phyloP scores from a whole-genome alignment of 257 asterid genomes.

The Nicotiana undulata region DNA sequence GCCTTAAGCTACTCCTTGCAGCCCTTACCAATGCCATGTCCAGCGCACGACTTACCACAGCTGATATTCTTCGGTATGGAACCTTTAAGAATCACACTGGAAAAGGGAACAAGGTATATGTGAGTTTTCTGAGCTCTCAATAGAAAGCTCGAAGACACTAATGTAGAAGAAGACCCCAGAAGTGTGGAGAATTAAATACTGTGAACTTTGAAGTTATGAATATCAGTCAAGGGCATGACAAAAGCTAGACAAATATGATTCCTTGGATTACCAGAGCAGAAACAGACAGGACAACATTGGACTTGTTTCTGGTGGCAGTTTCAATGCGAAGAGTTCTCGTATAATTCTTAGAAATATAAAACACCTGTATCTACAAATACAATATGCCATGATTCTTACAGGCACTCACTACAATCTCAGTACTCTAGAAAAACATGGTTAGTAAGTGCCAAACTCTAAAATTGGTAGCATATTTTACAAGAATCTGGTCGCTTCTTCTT shows the following conservation, averaged over 20 bases:
- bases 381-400: neutral
- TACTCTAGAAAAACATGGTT: neutral
- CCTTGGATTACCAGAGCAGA: constrained; percentile 3
- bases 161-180: neutral
- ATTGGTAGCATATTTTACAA: neutral
- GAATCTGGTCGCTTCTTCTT: neutral
- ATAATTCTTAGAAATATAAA: constrained; percentile 13
- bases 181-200: neutral
- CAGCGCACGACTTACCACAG: constrained; percentile 1
- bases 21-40: constrained; percentile 73
- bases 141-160: neutral
- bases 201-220: neutral
- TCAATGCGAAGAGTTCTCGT: constrained; percentile 21
- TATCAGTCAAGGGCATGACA: neutral
- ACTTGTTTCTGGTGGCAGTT: constrained; percentile 17
- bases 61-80: constrained; percentile 1
- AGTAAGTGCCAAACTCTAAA: neutral
- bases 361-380: neutral
- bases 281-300: neutral
- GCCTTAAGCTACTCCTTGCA: constrained; percentile 49
- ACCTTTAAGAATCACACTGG: neutral
- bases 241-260: constrained; percentile 16
- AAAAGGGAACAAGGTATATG: neutral
- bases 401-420: constrained; percentile 1
- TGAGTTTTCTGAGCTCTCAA: neutral